phyloP scores from a whole-genome alignment of 2,329 filamentous ascomycete genomes.

The Alternaria brassicicola region DNA sequence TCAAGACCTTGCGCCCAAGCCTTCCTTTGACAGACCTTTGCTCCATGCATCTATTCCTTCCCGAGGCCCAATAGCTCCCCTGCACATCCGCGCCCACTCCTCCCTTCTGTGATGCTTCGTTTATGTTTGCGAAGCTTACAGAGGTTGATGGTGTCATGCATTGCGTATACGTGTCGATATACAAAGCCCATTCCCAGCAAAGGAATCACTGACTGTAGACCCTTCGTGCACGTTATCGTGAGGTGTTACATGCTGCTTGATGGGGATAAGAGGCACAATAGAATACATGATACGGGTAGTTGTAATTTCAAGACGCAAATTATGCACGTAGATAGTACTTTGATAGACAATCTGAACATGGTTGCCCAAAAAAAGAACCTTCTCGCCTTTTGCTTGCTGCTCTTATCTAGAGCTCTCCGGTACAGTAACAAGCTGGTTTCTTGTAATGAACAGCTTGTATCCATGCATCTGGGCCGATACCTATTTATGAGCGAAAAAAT shows the following conservation, averaged over 20 bases:
- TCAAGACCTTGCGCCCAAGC: background rate
- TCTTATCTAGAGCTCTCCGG: background rate
- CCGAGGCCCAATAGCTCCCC: background rate
- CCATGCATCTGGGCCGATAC: background rate
- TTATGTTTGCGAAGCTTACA: slow-evolving; percentile 3
- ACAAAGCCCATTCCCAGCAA: background rate
- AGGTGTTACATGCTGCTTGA: background rate
- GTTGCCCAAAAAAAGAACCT: background rate
- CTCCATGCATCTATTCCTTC: background rate
- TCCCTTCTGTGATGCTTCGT: slow-evolving; percentile 9
- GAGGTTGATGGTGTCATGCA: background rate
- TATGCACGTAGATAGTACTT: background rate
- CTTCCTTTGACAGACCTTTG: background rate
- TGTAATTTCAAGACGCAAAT: background rate
- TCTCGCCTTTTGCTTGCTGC: background rate
- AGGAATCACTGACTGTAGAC: background rate
- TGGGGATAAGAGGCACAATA: background rate
- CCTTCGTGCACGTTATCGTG: background rate
- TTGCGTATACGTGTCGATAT: background rate
- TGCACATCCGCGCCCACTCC: background rate
- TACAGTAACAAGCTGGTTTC: background rate
- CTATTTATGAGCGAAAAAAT: background rate
- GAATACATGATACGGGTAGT: background rate
- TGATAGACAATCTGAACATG: background rate
- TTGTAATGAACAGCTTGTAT: background rate